Evolutionary conservation across 2,329 filamentous ascomycete genomes (phyloP).

Genomic region (Penicillium vulpinum): DNA sequence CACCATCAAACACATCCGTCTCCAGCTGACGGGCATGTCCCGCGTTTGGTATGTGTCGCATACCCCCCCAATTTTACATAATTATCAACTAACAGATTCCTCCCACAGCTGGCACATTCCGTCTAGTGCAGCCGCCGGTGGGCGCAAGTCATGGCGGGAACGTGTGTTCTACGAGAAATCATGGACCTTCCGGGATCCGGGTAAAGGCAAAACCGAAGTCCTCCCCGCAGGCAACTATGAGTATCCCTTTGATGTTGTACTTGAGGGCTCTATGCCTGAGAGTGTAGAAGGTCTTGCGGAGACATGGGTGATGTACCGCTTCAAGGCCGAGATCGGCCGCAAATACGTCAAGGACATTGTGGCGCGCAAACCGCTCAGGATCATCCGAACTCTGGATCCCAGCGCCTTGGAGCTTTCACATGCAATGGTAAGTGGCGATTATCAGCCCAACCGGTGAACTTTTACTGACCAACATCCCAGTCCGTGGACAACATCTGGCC

Average conservation of each 20-base stretch:
- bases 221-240: constrained; percentile 77
- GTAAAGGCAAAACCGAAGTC: constrained; percentile 52
- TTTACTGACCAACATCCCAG: constrained; percentile 35
- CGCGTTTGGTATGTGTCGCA: constrained; percentile 62
- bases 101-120: constrained; percentile 36
- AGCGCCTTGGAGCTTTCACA: constrained; percentile 77
- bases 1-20: constrained; percentile 70
- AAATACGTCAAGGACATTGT: constrained; percentile 87
- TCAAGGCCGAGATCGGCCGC: constrained; percentile 88
- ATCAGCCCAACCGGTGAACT: neutral
- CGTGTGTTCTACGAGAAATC: constrained; percentile 64
- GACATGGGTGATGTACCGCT: constrained; percentile 82
- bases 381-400: constrained; percentile 75
- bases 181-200: constrained; percentile 66
- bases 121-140: constrained; percentile 38
- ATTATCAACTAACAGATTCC: neutral
- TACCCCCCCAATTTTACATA: neutral
- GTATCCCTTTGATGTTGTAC: constrained; percentile 73
- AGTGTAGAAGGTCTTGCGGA: constrained; percentile 87
- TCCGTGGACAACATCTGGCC: constrained; percentile 96
- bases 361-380: constrained; percentile 73
- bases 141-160: constrained; percentile 44
- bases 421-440: constrained; percentile 64
- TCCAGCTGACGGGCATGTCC: constrained; percentile 69
- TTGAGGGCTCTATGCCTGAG: constrained; percentile 72